phyloP scores from a whole-genome alignment of 2,329 filamentous ascomycete species.

The Aspergillus puulaauensis region DNA sequence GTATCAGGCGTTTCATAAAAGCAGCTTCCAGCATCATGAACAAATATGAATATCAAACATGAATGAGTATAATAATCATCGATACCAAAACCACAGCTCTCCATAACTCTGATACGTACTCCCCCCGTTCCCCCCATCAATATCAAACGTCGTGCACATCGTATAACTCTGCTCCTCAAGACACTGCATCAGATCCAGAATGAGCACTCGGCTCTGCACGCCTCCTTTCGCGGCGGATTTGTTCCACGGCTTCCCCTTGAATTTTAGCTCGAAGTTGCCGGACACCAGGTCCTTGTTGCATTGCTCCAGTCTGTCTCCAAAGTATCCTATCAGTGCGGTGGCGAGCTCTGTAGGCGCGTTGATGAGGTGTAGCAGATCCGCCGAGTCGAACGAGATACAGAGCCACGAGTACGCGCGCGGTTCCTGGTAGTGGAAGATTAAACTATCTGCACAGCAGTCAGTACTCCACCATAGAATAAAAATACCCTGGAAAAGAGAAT shows the following conservation, averaged over 20 bases:
- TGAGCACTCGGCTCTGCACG: not conserved
- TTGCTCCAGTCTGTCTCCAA: slow-evolving; percentile 1
- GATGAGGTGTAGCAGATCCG: slow-evolving; percentile 5
- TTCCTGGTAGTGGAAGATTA: not conserved
- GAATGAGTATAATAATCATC: not conserved
- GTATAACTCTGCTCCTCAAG: slow-evolving; percentile 8
- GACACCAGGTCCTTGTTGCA: slow-evolving; percentile 10
- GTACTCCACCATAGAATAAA: not conserved
- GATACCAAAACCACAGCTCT: slow-evolving; percentile 10
- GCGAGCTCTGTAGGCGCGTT: slow-evolving; percentile 6
- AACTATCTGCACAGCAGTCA: not conserved
- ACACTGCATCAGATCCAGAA: slow-evolving; percentile 5
- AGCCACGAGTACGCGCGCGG: slow-evolving; percentile 2
- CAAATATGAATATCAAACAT: too few species aligned
- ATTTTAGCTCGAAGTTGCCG: slow-evolving; percentile 6
- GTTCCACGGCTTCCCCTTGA: not conserved
- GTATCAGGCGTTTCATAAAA: too few species aligned
- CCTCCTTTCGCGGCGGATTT: not conserved
- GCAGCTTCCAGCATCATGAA: too few species aligned
- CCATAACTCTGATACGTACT: slow-evolving; percentile 5
- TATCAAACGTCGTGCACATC: slow-evolving; percentile 3
- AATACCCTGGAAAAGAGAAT: not conserved
- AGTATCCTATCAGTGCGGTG: not conserved
- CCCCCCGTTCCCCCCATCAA: slow-evolving; percentile 4
- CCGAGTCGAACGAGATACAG: slow-evolving; percentile 6